Base-by-base conservation (phyloP, 1,139 yeast genomes). In the Saccharomyces hybrid region DNA sequence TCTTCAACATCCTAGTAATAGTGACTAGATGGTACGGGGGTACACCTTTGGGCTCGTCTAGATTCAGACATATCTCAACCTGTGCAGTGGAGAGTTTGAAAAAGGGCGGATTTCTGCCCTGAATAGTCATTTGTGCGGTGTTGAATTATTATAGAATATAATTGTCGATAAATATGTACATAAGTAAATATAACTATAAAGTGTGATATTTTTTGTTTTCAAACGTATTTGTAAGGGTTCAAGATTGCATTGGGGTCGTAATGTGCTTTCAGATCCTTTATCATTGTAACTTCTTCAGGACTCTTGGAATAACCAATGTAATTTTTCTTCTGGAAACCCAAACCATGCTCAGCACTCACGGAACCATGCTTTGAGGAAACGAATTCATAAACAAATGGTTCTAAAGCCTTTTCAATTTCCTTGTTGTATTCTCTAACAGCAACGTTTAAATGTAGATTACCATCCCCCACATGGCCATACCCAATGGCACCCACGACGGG, bases 401-500 rank as follows among this genome's bases (percentile, higher is more conserved):
- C 98, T 59, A 91, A 78, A 1, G 79, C 81, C 54, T 78, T 74
- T 73, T 91, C 97, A 55, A 91, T 85, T 44, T 76, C 79, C 70
- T 87, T 85, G 61, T 79, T 78, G 72, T 91, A 91, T 64, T 82
- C 78, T 69, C 97, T 80, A n/a, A 89, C 95, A 50, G 93, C 84
- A 51, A 91, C 95, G 68, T 91, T 91, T 68, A 91, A 80, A 70
- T 91, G 98, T 64, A 91, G 77, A 73, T 91, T 91, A 52, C 98
- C 97, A 69, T 91, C 98, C 55, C 98, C 98, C 66, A 91, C 79
- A 66, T 91, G 98, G 27, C 98, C 98, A 65, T 90, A 91, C 1
- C 98, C 98, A 59, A 90, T 82, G 4, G 95, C 95, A 57, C 83
- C 85, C 50, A 88, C 83, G 4, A 87, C 97, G 4, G 97, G 96